phyloP scores from a whole-genome alignment of 1,284 basidiomycete species.

The Grifola frondosa region DNA sequence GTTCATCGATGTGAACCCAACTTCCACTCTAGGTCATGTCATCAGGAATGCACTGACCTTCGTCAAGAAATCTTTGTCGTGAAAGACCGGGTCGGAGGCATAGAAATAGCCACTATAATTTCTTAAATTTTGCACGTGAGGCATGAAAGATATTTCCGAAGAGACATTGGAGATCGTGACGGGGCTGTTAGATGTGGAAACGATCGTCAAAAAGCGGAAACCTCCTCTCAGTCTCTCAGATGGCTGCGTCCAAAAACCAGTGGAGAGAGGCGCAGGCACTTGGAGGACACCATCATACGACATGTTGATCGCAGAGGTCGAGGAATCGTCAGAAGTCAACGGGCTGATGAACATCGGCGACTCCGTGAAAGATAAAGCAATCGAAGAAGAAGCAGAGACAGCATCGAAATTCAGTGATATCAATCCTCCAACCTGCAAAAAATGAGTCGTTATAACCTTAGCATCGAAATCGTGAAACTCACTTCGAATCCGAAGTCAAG shows the following conservation, averaged over 20 bases:
- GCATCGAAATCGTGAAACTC: conserved; percentile 1
- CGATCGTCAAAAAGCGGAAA: conserved; percentile 56
- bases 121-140: conserved; percentile 49
- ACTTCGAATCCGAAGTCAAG: conserved; percentile 51
- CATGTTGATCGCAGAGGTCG: conserved; percentile 33
- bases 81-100: conserved; percentile 43
- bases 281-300: conserved; percentile 48
- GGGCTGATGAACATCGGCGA: conserved; percentile 48
- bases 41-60: conserved; percentile 36
- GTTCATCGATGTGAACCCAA: conserved; percentile 1
- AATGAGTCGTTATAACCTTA: neutral
- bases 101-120: conserved; percentile 59
- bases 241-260: conserved; percentile 52
- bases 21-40: neutral
- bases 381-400: conserved; percentile 31
- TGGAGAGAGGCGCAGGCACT: conserved; percentile 37
- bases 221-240: conserved; percentile 47
- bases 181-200: conserved; percentile 36
- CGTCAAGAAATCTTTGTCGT: conserved; percentile 51
- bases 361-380: conserved; percentile 50
- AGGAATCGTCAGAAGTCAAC: conserved; percentile 43
- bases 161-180: conserved; percentile 50
- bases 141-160: conserved; percentile 55
- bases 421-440: conserved; percentile 50
- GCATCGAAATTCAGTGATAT: conserved; percentile 39